These are phyloP conservation scores for Cutaneotrichosporon mucoides DNA, from an alignment of 1,284 basidiomycete species.

Conservation along the genomic window DNA sequence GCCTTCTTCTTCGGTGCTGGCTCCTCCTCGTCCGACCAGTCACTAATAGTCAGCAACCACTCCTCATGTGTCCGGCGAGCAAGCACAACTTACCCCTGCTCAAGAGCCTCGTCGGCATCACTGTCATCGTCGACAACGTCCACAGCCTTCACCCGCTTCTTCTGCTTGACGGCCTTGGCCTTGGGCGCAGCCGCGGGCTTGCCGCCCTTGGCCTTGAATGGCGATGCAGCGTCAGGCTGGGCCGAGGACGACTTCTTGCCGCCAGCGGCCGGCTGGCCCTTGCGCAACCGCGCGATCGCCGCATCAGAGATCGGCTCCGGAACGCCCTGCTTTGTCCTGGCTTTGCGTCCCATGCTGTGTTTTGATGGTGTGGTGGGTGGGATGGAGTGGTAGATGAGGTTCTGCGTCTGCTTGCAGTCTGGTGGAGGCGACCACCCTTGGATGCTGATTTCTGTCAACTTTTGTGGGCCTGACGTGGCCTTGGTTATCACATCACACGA, in stretches of 20 bases:
- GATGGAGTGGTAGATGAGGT: not conserved
- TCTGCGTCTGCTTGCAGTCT: too few relatives aligned
- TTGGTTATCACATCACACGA: not conserved
- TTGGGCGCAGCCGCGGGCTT: constrained; percentile 29
- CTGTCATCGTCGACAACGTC: constrained; percentile 43
- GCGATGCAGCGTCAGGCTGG: constrained; percentile 23
- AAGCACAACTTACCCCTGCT: constrained; percentile 33
- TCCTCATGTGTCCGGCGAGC: too few relatives aligned
- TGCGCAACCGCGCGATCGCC: constrained; percentile 21
- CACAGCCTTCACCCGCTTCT: constrained; percentile 32
- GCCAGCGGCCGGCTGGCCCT: constrained; percentile 9
- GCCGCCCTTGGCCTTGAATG: constrained; percentile 18
- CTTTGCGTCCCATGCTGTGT: constrained; percentile 68
- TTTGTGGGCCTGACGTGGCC: not conserved
- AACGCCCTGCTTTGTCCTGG: constrained; percentile 82
- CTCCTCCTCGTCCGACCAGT: constrained; percentile 50
- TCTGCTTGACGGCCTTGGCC: constrained; percentile 23
- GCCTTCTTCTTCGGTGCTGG: constrained; percentile 56
- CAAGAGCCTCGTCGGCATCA: constrained; percentile 44
- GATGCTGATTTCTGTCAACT: not conserved
- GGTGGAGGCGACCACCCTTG: not conserved
- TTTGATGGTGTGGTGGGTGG: not conserved
- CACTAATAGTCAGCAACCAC: constrained; percentile 19
- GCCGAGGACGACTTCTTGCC: constrained; percentile 36
- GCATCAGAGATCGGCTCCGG: constrained; percentile 59